Evolutionary conservation across 139 green algal species (phyloP), one percentile per base, ranked within the genome.

Genomic region (Pseudopediastrum boryanum): DNA sequence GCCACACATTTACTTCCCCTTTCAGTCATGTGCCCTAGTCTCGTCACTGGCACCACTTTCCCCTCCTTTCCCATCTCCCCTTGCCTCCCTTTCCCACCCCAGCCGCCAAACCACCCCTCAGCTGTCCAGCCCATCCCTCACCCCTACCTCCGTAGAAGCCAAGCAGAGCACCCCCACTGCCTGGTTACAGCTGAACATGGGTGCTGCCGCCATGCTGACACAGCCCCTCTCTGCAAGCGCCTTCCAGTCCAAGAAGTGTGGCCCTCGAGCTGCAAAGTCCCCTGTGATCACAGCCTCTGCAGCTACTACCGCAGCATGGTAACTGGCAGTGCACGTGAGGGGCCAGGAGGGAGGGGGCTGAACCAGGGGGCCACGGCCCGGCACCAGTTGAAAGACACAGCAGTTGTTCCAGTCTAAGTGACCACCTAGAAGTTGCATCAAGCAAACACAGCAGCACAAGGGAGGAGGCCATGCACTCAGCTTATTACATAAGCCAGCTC

Each of bases 211-310:
- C 78, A 91, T 91, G 69, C 82, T 89, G 10, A 63, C 54, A 23
- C 77, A 82, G 36, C 82, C 82, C n/a, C 75, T 46, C 31, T 58
- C 79, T 35, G 85, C 81, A 42, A 91, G 75, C 29, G 36, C 71
- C 0, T 82, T 59, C 86, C 86, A 91, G 59, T 91, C 86, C 1
- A 85, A 73, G 71, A 89, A 91, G 69, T 91, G 86, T 33, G 86
- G 86, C 23, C 86, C 86, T 16, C 51, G 43, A 29, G 56, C 48
- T 36, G 61, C 56, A 78, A 78, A 91, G 71, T 91, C 78, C 9
- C 77, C 62, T 23, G 80, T 83, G n/a, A 74, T 71, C 6, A 91
- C 29, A 4, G 67, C 71, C 2, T 89, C 73, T 2, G 31, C 36
- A 25, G 70, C 58, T 21, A 69, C 59, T 10, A 69, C 42, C n/a